Conservation (phyloP, 169 alveolate species). For the Besnoitia besnoiti region DNA sequence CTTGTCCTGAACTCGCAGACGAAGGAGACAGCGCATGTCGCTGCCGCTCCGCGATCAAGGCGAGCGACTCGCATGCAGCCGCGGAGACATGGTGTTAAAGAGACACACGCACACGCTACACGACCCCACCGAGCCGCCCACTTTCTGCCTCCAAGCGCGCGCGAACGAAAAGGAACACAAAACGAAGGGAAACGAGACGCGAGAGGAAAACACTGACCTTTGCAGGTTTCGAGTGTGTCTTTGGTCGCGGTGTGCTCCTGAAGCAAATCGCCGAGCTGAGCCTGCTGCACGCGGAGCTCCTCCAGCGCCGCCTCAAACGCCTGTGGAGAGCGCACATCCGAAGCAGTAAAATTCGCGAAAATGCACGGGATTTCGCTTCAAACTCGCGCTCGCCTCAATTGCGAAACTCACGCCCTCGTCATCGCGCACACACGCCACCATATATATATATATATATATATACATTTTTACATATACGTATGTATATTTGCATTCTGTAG, state of each 20-base stretch:
- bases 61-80: no score
- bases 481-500: no score
- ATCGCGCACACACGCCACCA: neutral
- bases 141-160: no score
- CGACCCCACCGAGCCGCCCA: no score
- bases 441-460: no score
- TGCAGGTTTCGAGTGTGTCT: neutral
- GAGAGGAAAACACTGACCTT: neutral
- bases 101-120: no score
- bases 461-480: neutral
- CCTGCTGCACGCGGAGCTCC: neutral
- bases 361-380: neutral
- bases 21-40: no score
- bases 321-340: neutral
- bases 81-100: no score
- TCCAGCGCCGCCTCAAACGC: constrained; percentile 4
- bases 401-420: neutral
- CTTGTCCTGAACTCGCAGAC: no score
- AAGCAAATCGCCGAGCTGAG: neutral
- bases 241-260: neutral
- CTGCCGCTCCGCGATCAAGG: no score
- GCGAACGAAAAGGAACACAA: neutral
- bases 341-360: no score
- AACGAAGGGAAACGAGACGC: neutral
- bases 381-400: neutral